phyloP scores from a whole-genome alignment of 345 rosid species.

The Syzygium aqueum region DNA sequence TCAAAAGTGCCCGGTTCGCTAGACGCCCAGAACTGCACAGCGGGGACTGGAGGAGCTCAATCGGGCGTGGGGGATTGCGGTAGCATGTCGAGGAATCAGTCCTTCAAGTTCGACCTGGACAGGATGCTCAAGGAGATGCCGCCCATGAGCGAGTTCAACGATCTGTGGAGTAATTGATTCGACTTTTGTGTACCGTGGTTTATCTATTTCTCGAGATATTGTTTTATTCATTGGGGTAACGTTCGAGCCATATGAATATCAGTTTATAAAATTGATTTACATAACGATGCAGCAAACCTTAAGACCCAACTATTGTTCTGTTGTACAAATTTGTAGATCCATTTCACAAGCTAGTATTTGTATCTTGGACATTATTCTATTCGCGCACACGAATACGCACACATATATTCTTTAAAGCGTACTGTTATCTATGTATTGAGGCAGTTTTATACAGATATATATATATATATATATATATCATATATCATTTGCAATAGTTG shows the following conservation, averaged over 20 bases:
- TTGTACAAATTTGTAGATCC: neutral
- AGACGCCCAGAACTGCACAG: too few relatives aligned
- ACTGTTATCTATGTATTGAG: neutral
- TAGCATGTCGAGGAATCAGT: slow-evolving; percentile 10
- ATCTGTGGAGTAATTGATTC: slow-evolving; percentile 12
- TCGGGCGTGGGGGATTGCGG: neutral
- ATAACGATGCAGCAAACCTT: neutral
- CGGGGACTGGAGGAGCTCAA: neutral
- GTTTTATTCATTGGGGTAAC: neutral
- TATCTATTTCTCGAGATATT: neutral
- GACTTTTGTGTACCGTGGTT: neutral
- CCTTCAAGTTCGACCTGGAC: slow-evolving; percentile 27
- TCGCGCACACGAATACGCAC: neutral
- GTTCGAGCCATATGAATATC: neutral
- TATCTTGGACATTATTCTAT: neutral
- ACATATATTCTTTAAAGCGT: neutral
- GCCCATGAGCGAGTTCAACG: slow-evolving; percentile 14
- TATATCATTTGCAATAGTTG: neutral
- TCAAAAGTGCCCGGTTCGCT: slow-evolving; percentile 19
- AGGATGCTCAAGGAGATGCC: slow-evolving; percentile 37
- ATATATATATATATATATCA: neutral
- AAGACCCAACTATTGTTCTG: neutral
- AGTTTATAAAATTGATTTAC: neutral
- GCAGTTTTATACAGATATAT: neutral
- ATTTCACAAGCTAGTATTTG: neutral